Evolutionary conservation across 805 yeast species (phyloP), one percentile per base, ranked within the genome.

Genomic region (Kazachstania bromeliacearum): DNA sequence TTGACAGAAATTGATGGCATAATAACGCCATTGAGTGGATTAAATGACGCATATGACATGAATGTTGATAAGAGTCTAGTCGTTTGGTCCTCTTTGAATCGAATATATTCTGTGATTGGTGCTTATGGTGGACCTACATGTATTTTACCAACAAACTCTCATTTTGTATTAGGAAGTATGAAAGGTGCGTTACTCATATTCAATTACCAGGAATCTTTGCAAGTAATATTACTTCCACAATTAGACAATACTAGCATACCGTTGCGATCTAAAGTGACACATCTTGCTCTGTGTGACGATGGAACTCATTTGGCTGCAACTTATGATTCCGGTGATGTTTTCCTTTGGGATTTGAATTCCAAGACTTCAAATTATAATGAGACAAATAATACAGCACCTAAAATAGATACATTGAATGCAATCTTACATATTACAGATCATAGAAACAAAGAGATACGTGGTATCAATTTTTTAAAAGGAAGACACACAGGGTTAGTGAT

Each of bases 251-350:
- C 14, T 12, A n/a, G n/a, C n/a, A n/a, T n/a, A n/a, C 31, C 35
- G 13, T 33, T 53, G 10, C 53, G 64, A 24, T 77, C 79, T 0
- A 46, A 67, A 0, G 75, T 85, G 1, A 68, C 81, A 0, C 41
- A 73, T 2, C 49, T 87, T 17, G 65, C 74, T 0, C 58, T 80
- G 10, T 79, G 92, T 0, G 60, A 72, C 5, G 95, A 88, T 52
- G 79, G 83, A 1, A 66, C 80, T 0, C 72, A 69, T 47, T 43
- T 85, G 3, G 85, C 81, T 0, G 79, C 77, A 0, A 94, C 95
- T 1, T 75, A 70, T 44, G 62, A 66, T 4, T 59, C 67, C 16
- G 97, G 96, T 0, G 65, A 64, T 36, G 67, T 88, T 2, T 60
- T 68, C 20, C 46, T 83, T 2, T 89, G 95, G 94, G 77, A 82